phyloP scores from a whole-genome alignment of 2,329 filamentous ascomycete species.

The Ophiostoma sp. region DNA sequence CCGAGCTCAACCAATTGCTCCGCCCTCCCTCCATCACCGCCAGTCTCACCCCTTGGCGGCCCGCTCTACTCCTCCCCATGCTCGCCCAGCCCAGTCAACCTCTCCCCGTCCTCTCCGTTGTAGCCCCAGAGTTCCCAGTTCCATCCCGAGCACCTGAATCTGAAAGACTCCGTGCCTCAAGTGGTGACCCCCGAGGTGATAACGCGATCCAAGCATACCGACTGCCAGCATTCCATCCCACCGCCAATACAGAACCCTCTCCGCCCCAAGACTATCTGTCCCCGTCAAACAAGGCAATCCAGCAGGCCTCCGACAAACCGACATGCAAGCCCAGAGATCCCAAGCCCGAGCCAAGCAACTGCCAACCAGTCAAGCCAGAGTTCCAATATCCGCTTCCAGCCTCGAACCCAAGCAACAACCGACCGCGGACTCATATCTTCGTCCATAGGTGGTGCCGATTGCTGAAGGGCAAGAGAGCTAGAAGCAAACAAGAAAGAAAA shows the following conservation, averaged over 20 bases:
- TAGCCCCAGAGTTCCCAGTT: slow-evolving; percentile 7
- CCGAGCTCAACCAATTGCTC: neutral
- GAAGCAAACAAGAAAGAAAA: slow-evolving; percentile 31
- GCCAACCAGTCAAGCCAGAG: slow-evolving; percentile 21
- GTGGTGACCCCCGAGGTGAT: slow-evolving; percentile 23
- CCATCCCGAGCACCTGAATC: slow-evolving; percentile 14
- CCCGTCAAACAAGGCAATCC: slow-evolving; percentile 14
- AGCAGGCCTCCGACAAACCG: slow-evolving; percentile 21
- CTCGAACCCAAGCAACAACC: slow-evolving; percentile 15
- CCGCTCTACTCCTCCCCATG: slow-evolving; percentile 5
- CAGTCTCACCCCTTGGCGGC: neutral
- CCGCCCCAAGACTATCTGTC: neutral
- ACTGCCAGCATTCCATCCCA: neutral
- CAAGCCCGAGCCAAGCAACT: slow-evolving; percentile 21
- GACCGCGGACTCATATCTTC: slow-evolving; percentile 84
- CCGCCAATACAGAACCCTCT: neutral
- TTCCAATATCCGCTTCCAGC: slow-evolving; percentile 24
- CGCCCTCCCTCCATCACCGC: neutral
- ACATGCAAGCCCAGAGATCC: slow-evolving; percentile 9
- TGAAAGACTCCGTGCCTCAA: neutral
- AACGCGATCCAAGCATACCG: slow-evolving; percentile 17
- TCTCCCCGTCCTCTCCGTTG: slow-evolving; percentile 25
- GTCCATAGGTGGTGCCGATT: slow-evolving; percentile 48
- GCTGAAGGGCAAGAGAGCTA: neutral
- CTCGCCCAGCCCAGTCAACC: neutral